Base-by-base conservation (phyloP, 1,284 basidiomycete genomes). In the Cryptococcus deneoformans region DNA sequence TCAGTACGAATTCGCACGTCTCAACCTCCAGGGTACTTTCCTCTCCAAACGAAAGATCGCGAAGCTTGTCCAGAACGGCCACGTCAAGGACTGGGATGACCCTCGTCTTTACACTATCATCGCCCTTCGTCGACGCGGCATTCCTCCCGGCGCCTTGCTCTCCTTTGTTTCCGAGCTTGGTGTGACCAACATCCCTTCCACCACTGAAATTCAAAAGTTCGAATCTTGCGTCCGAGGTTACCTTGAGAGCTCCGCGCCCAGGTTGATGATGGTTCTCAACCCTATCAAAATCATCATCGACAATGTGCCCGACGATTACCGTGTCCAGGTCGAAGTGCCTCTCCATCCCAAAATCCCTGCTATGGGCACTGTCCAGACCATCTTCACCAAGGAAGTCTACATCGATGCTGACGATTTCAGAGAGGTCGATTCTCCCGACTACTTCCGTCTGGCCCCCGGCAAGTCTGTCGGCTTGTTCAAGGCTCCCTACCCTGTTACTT, bases 101-200 rank as follows among this genome's bases (percentile, higher is more conserved):
- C 96, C 96, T 46, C 87, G 96, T n/a, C 83, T 99, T 52, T 97
- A 96, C 79, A 99, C 96, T 1, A 85, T 99, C 63, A 95, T 98
- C 65, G 94, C 94, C 3, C 85, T 99, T 37, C 87, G 95, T 56
- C 85, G 96, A 57, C 87, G 96, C 50, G 96, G 96, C 62, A 86
- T 99, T 29, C 96, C 96, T 14, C 95, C 96, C 9, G 92, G 92
- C 35, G 96, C 96, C 6, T 90, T 99, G 73, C 80, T 92, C 50
- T 87, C 88, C 11, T 99, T 99, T 77, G 92, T 99, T 62, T 88
- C 89, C 77, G 84, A 86, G 10, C 84, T 99, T 10, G 96, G 96
- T 49, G 93, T 99, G 36, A 95, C 95, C 9, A 94, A 89, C 2
- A 81, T 89, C 0, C 80, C 86, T 5, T 86, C 91, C 12, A 93